These are phyloP conservation scores for Aspergillus mulundensis DNA, from an alignment of 495 filamentous ascomycete species.

Conservation along the genomic window DNA sequence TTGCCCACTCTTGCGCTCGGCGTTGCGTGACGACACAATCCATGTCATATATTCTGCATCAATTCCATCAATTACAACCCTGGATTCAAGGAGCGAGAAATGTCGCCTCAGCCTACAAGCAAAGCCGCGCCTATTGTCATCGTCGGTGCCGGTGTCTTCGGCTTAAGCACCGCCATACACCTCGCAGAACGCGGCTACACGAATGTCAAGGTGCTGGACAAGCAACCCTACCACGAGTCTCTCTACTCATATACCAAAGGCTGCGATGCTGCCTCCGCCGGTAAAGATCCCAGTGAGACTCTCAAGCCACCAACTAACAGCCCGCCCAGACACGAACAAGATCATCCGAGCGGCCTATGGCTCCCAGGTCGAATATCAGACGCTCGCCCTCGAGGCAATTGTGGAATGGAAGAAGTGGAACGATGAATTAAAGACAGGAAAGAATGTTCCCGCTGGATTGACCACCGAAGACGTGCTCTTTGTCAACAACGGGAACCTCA, in stretches of 20 bases:
- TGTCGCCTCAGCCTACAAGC: no score
- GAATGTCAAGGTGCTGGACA: conserved; percentile 40
- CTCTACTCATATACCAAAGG: conserved; percentile 26
- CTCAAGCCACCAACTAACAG: no score
- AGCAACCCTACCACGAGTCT: conserved; percentile 34
- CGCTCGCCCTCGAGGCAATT: conserved; percentile 38
- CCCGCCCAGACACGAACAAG: conserved; percentile 45
- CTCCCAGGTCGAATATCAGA: conserved; percentile 35
- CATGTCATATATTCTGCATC: no score
- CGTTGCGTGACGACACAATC: no score
- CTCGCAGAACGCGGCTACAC: conserved; percentile 37
- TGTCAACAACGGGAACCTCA: conserved; percentile 29
- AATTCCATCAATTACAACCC: no score
- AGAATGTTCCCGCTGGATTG: conserved; percentile 29
- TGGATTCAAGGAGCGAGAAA: no score
- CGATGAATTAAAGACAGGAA: conserved; percentile 20
- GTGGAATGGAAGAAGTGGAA: conserved; percentile 42
- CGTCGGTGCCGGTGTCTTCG: conserved; percentile 45
- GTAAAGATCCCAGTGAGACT: no score
- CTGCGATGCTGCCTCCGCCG: conserved; percentile 34
- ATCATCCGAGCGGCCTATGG: conserved; percentile 43
- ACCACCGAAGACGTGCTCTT: conserved; percentile 26
- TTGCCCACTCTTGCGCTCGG: no score
- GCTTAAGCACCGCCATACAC: conserved; percentile 37
- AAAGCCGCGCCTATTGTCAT: conserved; percentile 25